Evolutionary conservation across 2,329 filamentous ascomycete genomes (phyloP).

Genomic region (Cytospora chrysosperma): DNA sequence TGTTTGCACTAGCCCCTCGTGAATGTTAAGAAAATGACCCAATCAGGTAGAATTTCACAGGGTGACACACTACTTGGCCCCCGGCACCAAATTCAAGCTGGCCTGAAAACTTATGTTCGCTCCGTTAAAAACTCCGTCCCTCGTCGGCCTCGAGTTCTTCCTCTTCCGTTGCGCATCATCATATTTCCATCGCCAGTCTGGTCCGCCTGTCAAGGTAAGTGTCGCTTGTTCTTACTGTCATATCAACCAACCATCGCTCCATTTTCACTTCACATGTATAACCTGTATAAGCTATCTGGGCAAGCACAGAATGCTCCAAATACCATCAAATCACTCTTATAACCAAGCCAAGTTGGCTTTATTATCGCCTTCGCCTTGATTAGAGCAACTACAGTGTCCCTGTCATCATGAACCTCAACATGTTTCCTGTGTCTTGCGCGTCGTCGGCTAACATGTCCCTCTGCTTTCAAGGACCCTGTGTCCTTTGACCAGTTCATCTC

Average conservation of each 20-base stretch:
- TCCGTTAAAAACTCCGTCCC: not conserved
- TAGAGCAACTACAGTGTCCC: conserved; percentile 8
- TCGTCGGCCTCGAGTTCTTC: conserved; percentile 21
- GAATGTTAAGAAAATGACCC: not conserved
- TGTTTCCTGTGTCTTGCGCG: not conserved
- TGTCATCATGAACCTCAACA: conserved; percentile 2
- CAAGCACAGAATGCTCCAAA: conserved; percentile 2
- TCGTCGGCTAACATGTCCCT: conserved; percentile 13
- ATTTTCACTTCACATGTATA: not conserved
- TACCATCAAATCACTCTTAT: not conserved
- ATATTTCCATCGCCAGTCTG: conserved; percentile 21
- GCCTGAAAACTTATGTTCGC: not conserved
- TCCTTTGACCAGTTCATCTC: not conserved
- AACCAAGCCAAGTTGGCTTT: conserved; percentile 10
- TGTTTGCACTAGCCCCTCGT: not conserved
- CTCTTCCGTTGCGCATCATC: conserved; percentile 24
- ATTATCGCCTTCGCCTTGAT: conserved; percentile 9
- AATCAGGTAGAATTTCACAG: not conserved
- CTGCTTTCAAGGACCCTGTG: not conserved
- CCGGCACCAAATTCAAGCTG: not conserved
- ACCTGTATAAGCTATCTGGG: not conserved
- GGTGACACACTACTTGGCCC: not conserved
- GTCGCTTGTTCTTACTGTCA: conserved; percentile 1
- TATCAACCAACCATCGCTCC: not conserved
- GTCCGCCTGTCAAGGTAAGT: conserved; percentile 17